Evolutionary conservation across 2,329 filamentous ascomycete genomes (phyloP), one percentile per base, ranked within the genome.

Genomic region (Pseudogymnoascus sp.): DNA sequence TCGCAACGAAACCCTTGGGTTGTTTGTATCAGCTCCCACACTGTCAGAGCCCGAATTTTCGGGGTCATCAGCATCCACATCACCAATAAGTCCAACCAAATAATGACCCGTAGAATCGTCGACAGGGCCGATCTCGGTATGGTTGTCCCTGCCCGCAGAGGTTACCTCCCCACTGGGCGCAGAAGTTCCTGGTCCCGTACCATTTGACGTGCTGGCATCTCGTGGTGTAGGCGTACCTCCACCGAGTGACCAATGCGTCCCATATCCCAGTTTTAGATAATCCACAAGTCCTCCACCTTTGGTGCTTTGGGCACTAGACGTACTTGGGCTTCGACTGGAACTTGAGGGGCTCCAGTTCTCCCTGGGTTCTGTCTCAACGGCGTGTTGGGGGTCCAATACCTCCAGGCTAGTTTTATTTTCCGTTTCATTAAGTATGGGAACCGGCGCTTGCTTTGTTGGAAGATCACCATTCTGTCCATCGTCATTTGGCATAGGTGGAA

Each of bases 71-170:
- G 83, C 80, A 11, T 86, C 82, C 34, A 89, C 79, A 37, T 87
- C 80, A 5, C 87, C 88, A 67, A 83, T 81, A 5, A 91, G 79
- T 0, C 89, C 89, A 64, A 93, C 83, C 21, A 92, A 76, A 69
- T 86, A 93, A 67, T 81, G 79, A 0, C 81, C 82, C 70, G 71
- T 11, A 65, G 66, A 69, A 54, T 69, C 68, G 62, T 70, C 34
- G 12, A n/a, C 61, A 14, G 60, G 36, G 11, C 10, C 12, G 16
- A 3, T 31, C 47, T 31, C 47, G 7, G 34, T n/a, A n/a, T 37
- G 40, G 12, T 31, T 62, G 18, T 54, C 60, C 4, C 16, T 14
- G 7, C 61, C 42, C 1, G 2, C 26, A 37, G n/a, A 16, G 5
- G 21, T 26, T 16, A 40, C 36, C 21, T 42, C 39, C 5, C 21